Base-by-base conservation (phyloP, 1,284 basidiomycete genomes). In the Cerioporus squamosus region DNA sequence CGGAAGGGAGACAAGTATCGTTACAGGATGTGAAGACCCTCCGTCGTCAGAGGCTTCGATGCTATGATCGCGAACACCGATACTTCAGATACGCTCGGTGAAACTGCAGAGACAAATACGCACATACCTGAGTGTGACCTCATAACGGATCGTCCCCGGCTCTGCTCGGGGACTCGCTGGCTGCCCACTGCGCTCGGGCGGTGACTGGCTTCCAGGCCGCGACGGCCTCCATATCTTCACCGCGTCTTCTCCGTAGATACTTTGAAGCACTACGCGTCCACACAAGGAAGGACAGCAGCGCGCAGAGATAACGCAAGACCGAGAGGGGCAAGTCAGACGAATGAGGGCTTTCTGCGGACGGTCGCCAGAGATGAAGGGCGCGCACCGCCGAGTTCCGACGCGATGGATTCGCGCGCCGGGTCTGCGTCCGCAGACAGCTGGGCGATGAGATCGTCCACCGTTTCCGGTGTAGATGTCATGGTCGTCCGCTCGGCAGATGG, bases 171-270 rank as follows among this genome's bases (percentile, higher is more conserved):
- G 14, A 10, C 33, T 42, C 51, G 17, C 43, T 17, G 9, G 31
- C 50, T 67, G 33, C 33, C 67, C 62, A 9, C 26, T 29, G 70
- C 57, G 67, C 67, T 56, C 52, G 7, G 33, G 33, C 33, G 60
- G 56, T 10, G 60, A 60, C 43, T 51, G 53, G 26, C 55, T 61
- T 1, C 53, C 20, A 1, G 60, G 47, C 0, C 49, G 54, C 9
- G 57, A n/a, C 49, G 77, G 74, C 53, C 73, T 75, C 83, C 85
- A 90, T 24, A 85, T 69, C 18, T 75, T 77, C 29, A 94, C 77
- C 7, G 86, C 77, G 26, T 82, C 76, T 15, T 89, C 84, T 31
- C 91, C 90, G 68, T 95, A 95, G 69, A 96, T 96, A 15, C 92
- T 91, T 66, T 87, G 85, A 6, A 96, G 79, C 17, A 92, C 92